These are phyloP conservation scores for Pichia gijzeniarum DNA, from an alignment of 805 yeast genomes.

Conservation along the genomic window DNA sequence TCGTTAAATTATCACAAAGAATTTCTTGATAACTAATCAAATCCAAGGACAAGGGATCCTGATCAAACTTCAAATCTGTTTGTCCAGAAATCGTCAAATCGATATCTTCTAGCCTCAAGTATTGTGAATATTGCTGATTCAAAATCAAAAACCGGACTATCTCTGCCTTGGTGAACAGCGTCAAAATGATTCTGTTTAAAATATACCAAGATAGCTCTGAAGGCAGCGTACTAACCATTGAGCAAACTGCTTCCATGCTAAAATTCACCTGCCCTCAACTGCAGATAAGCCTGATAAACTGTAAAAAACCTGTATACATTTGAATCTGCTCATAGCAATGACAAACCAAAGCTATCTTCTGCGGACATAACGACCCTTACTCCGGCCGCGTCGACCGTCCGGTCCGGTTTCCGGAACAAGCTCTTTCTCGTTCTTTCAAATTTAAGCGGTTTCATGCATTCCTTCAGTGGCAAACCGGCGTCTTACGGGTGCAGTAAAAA, in stretches of 20 bases:
- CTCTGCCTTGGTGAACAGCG: background rate
- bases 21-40: background rate
- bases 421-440: too few species aligned
- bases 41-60: background rate
- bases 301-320: too few species aligned
- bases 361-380: too few species aligned
- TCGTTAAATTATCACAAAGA: background rate
- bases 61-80: background rate
- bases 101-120: background rate
- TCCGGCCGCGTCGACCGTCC: too few species aligned
- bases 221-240: background rate
- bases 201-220: background rate
- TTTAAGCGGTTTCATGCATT: too few species aligned
- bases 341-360: too few species aligned
- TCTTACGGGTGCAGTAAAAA: too few species aligned
- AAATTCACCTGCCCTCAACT: too few species aligned
- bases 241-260: background rate
- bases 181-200: slow-evolving; percentile 1
- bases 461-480: too few species aligned
- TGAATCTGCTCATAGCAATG: too few species aligned
- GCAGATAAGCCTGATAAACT: too few species aligned
- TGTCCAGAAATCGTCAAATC: background rate
- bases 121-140: background rate
- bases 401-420: too few species aligned
- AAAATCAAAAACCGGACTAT: slow-evolving; percentile 1